Percentiles rank a stretch among this genome's conserved stretches.
These are phyloP conservation scores for Stagonosporopsis chrysanthemi DNA, from an alignment of 2,329 filamentous ascomycete species.

Conservation along the genomic window DNA sequence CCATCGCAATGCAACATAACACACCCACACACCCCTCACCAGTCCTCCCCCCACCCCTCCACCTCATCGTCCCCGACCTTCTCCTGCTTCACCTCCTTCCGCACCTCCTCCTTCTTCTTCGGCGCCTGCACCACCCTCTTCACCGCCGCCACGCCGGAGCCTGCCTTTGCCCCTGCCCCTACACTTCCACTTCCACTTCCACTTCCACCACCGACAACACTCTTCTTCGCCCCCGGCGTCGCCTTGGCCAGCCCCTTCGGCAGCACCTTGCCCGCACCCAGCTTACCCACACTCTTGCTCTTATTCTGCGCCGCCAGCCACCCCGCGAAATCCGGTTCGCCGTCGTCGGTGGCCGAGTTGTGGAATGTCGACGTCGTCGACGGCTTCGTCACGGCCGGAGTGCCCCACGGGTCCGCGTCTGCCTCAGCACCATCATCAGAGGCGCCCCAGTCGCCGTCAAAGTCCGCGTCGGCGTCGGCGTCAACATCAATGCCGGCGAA, in stretches of 20 bases:
- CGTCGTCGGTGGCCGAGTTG: constrained; percentile 73
- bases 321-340: constrained; percentile 93
- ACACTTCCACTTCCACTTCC: no score
- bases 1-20: constrained; percentile 28
- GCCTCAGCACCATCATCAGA: constrained; percentile 66
- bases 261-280: constrained; percentile 65
- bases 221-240: constrained; percentile 42
- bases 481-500: no score
- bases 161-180: constrained; percentile 36
- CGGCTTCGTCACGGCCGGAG: constrained; percentile 62
- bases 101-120: constrained; percentile 41
- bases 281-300: constrained; percentile 67
- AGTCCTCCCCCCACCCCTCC: constrained; percentile 51
- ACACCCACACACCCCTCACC: constrained; percentile 26
- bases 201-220: constrained; percentile 36
- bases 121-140: constrained; percentile 39
- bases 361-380: constrained; percentile 59
- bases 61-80: constrained; percentile 39
- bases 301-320: constrained; percentile 89
- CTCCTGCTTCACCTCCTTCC: constrained; percentile 37
- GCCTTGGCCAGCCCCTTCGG: constrained; percentile 82
- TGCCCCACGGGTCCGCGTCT: constrained; percentile 62
- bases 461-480: constrained; percentile 62
- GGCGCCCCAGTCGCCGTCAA: constrained; percentile 77
- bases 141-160: constrained; percentile 1